These are phyloP conservation scores for Malassezia yamatoensis DNA, from an alignment of 1,284 basidiomycete genomes.

Conservation along the genomic window DNA sequence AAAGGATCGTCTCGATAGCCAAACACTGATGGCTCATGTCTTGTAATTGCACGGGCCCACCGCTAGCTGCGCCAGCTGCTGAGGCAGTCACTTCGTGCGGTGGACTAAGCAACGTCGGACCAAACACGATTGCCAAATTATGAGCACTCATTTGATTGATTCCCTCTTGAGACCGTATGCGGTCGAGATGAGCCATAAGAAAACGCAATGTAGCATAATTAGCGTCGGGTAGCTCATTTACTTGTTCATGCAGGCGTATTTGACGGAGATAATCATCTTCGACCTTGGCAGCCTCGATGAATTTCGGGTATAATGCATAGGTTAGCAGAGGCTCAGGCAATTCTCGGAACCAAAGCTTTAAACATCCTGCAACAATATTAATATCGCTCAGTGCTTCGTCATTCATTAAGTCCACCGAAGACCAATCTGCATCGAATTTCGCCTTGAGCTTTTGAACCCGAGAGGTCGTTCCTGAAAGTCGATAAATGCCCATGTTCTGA, in stretches of 20 bases:
- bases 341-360: constrained; percentile 95
- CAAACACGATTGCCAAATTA: constrained; percentile 93
- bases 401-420: constrained; percentile 32
- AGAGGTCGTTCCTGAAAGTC: constrained; percentile 80
- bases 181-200: constrained; percentile 82
- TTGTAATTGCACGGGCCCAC: constrained; percentile 28
- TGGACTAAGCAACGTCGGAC: constrained; percentile 63
- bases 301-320: constrained; percentile 69
- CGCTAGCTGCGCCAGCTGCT: background rate
- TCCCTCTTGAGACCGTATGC: constrained; percentile 26
- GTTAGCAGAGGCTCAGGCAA: constrained; percentile 89
- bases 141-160: constrained; percentile 86
- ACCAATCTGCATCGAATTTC: constrained; percentile 58
- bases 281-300: constrained; percentile 89
- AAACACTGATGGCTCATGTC: constrained; percentile 45
- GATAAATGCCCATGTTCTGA: constrained; percentile 77
- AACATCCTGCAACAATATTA: constrained; percentile 82
- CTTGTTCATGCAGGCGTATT: constrained; percentile 86
- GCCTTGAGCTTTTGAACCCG: constrained; percentile 75
- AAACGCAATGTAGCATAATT: constrained; percentile 96
- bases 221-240: constrained; percentile 92
- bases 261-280: constrained; percentile 59
- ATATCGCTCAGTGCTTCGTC: constrained; percentile 62
- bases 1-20: constrained; percentile 44
- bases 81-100: constrained; percentile 19